Evolutionary conservation across 192 early-diverging fungal genomes (phyloP).

Genomic region (Gamsiella multidivaricata): DNA sequence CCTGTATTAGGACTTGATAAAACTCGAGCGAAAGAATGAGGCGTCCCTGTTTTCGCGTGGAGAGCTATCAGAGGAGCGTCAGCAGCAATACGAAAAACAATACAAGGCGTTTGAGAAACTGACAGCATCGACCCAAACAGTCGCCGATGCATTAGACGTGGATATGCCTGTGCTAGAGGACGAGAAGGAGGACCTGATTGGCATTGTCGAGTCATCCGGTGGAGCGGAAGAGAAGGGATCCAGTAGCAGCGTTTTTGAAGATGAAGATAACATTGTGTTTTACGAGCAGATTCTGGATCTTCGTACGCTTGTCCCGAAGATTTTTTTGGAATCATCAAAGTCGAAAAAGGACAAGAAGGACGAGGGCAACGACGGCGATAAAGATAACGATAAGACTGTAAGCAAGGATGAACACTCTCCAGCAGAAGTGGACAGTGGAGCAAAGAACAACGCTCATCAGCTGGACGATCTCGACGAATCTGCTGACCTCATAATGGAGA

Average conservation of each 20-base stretch:
- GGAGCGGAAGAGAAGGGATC: slow-evolving; percentile 50
- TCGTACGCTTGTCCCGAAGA: slow-evolving; percentile 80
- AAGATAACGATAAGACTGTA: slow-evolving; percentile 47
- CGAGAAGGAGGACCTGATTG: slow-evolving; percentile 63
- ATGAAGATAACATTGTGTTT: slow-evolving; percentile 91
- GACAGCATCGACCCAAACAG: slow-evolving; percentile 51
- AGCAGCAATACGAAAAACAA: slow-evolving; percentile 78
- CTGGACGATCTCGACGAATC: slow-evolving; percentile 39
- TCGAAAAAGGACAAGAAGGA: slow-evolving; percentile 59
- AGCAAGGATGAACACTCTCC: slow-evolving; percentile 53
- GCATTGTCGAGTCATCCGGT: slow-evolving; percentile 24
- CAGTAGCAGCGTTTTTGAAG: slow-evolving; percentile 84
- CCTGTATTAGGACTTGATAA: slow-evolving; percentile 69
- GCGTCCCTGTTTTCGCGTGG: slow-evolving; percentile 86
- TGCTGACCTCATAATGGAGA: slow-evolving; percentile 30
- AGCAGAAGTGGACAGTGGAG: slow-evolving; percentile 17
- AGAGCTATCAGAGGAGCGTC: slow-evolving; percentile 80
- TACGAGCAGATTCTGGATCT: slow-evolving; percentile 91
- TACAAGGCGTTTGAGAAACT: slow-evolving; percentile 79
- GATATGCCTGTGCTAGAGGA: slow-evolving; percentile 85
- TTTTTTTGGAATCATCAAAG: slow-evolving; percentile 75
- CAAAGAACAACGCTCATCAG: slow-evolving; percentile 23
- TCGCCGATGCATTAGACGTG: slow-evolving; percentile 78
- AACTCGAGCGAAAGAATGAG: slow-evolving; percentile 79
- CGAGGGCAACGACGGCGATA: slow-evolving; percentile 12